Conservation (phyloP, 1,284 basidiomycete species). For the Pyrrhoderma noxium region DNA sequence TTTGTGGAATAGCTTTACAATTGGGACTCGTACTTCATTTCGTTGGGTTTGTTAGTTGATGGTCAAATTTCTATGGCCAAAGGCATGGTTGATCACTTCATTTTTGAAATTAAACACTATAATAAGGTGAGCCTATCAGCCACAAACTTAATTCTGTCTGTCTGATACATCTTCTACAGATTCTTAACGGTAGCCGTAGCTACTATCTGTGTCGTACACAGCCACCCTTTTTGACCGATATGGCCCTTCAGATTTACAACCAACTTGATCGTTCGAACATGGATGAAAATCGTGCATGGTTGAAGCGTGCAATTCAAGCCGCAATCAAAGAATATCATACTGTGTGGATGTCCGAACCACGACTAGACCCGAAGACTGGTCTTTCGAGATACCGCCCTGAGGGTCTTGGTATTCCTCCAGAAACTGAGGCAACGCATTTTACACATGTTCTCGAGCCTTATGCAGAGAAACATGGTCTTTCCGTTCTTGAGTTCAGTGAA, state of each 20-base stretch:
- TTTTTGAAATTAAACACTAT: conserved; percentile 98
- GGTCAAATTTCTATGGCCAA: conserved; percentile 91
- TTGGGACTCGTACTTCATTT: conserved; percentile 94
- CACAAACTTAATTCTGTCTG: conserved; percentile 26
- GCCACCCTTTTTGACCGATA: conserved; percentile 97
- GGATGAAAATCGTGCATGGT: conserved; percentile 81
- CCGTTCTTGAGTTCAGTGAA: conserved; percentile 96
- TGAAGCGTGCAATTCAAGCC: conserved; percentile 91
- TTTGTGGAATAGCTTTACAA: conserved; percentile 61
- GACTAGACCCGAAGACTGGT: conserved; percentile 89
- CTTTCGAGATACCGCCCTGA: conserved; percentile 91
- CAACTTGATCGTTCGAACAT: conserved; percentile 84
- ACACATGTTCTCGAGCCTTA: conserved; percentile 95
- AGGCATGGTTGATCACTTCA: conserved; percentile 97
- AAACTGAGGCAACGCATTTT: conserved; percentile 97
- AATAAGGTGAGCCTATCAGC: conserved; percentile 54
- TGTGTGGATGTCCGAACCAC: conserved; percentile 91
- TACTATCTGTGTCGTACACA: conserved; percentile 95
- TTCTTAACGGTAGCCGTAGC: conserved; percentile 69
- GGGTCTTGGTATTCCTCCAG: conserved; percentile 94
- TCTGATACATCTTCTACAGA: conserved; percentile 25
- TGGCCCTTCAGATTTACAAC: conserved; percentile 96
- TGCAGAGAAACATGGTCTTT: conserved; percentile 87
- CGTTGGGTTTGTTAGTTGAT: conserved; percentile 90
- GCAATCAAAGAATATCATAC: conserved; percentile 99